Percentiles rank a stretch among this genome's conserved stretches.
Conservation (phyloP, 169 alveolate genomes). For the Eimeria maxima region DNA sequence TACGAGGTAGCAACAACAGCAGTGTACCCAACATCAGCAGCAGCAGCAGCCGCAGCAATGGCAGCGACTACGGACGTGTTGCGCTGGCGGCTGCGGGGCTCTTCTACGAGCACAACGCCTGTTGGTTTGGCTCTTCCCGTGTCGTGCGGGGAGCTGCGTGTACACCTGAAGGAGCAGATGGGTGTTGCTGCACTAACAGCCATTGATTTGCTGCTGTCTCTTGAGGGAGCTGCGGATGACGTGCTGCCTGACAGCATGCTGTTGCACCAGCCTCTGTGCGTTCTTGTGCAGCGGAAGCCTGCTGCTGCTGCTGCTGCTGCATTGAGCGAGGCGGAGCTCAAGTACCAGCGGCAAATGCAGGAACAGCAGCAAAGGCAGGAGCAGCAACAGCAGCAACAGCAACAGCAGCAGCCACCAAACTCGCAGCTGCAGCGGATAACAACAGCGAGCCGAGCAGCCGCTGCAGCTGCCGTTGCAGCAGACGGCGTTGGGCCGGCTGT, state of each 20-base stretch:
- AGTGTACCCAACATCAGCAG: neutral
- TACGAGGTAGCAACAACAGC: neutral
- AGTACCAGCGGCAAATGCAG: conserved; percentile 13
- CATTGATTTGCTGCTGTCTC: conserved; percentile 67
- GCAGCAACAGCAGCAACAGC: conserved; percentile 9
- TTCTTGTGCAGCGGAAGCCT: conserved; percentile 58
- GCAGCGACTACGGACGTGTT: neutral
- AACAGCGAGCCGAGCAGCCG: conserved; percentile 46
- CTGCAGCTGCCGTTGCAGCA: conserved; percentile 4
- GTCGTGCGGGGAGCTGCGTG: conserved; percentile 38
- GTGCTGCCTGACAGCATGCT: conserved; percentile 48
- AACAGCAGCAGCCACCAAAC: neutral
- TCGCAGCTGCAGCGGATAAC: neutral
- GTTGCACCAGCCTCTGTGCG: conserved; percentile 64
- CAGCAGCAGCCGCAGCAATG: neutral
- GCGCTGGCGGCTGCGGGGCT: conserved; percentile 74
- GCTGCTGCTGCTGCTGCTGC: conserved; percentile 71
- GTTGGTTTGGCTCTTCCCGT: conserved; percentile 48
- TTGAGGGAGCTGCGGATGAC: conserved; percentile 39
- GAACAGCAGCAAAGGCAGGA: conserved; percentile 30
- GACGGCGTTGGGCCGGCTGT: neutral
- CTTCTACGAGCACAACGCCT: conserved; percentile 27
- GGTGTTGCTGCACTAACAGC: conserved; percentile 37
- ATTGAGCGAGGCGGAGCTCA: conserved; percentile 15
- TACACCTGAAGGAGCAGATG: no score